A percentile compares a stretch with the other conserved stretches of the same genome.
These are phyloP conservation scores for Fusarium citri DNA, from an alignment of 2,329 filamentous ascomycete species.

Conservation along the genomic window DNA sequence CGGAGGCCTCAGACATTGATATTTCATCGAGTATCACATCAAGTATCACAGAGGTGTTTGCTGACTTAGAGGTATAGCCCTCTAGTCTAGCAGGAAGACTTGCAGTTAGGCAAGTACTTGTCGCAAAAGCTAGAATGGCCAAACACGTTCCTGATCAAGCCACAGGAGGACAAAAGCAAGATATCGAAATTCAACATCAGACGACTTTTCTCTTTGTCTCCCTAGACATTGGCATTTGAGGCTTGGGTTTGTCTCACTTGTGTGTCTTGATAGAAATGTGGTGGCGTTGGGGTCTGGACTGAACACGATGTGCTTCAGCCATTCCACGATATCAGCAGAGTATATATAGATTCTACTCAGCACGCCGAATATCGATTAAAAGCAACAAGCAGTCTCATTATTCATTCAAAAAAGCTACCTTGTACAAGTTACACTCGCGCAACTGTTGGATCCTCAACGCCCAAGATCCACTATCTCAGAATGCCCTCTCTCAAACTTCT, in stretches of 20 bases:
- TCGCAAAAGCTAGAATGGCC: not conserved
- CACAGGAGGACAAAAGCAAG: not conserved
- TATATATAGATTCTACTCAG: not conserved
- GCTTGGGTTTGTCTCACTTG: not conserved
- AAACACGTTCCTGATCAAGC: constrained; percentile 4
- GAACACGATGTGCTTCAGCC: constrained; percentile 7
- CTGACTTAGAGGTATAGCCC: not conserved
- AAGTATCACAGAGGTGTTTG: not conserved
- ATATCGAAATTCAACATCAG: not conserved
- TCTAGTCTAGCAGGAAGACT: not conserved
- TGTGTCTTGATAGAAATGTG: constrained; percentile 2
- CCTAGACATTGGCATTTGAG: constrained; percentile 9
- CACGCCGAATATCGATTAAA: not conserved
- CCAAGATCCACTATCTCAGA: not conserved
- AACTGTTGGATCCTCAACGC: not conserved
- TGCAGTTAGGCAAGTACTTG: not conserved
- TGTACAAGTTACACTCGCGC: not conserved
- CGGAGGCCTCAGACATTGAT: not conserved
- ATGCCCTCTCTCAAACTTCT: constrained; percentile 20
- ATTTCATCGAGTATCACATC: not conserved
- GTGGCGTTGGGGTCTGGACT: constrained; percentile 16
- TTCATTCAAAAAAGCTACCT: no score
- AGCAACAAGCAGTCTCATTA: rapidly evolving
- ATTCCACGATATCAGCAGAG: constrained; percentile 8
- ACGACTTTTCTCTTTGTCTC: not conserved